A percentile compares a stretch with the other conserved stretches of the same genome.
Evolutionary conservation across 192 early-diverging fungal species (phyloP).

Genomic region (Entomortierella lignicola): DNA sequence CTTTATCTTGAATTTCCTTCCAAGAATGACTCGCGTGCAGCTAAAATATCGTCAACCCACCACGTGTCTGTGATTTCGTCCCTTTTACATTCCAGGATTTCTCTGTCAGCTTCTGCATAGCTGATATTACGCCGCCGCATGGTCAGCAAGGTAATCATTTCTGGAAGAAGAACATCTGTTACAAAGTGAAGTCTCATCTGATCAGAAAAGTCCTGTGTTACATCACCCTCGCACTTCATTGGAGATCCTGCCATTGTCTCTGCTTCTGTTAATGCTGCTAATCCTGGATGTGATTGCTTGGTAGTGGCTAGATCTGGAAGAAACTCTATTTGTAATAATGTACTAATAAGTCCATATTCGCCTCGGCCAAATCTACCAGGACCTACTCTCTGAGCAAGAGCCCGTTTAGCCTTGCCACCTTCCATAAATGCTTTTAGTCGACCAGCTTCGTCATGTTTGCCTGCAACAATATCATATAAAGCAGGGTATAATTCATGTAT

Average conservation of each 20-base stretch:
- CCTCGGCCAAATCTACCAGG: slow-evolving; percentile 30
- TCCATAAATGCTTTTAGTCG: slow-evolving; percentile 26
- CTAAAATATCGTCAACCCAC: slow-evolving; percentile 47
- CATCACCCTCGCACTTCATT: slow-evolving; percentile 24
- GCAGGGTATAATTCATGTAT: slow-evolving; percentile 17
- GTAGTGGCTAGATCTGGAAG: slow-evolving; percentile 36
- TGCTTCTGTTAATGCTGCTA: not conserved
- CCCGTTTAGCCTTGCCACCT: slow-evolving; percentile 25
- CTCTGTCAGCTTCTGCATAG: slow-evolving; percentile 26
- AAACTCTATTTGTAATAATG: slow-evolving; percentile 37
- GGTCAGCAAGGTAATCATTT: slow-evolving; percentile 29
- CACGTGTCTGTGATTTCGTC: slow-evolving; percentile 22
- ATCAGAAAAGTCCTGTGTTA: slow-evolving; percentile 21
- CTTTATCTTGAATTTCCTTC: slow-evolving; percentile 11
- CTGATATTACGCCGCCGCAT: slow-evolving; percentile 18
- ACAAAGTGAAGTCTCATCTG: slow-evolving; percentile 42
- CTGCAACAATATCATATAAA: slow-evolving; percentile 29
- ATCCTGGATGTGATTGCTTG: not conserved
- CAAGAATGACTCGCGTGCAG: slow-evolving; percentile 44
- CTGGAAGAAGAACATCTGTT: slow-evolving; percentile 39
- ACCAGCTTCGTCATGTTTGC: slow-evolving; percentile 26
- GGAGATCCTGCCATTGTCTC: not conserved
- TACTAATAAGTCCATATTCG: slow-evolving; percentile 17
- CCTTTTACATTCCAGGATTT: slow-evolving; percentile 6
- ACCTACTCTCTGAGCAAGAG: slow-evolving; percentile 30